Conservation (phyloP, 2,329 filamentous ascomycete genomes). For the Fusarium sp. region DNA sequence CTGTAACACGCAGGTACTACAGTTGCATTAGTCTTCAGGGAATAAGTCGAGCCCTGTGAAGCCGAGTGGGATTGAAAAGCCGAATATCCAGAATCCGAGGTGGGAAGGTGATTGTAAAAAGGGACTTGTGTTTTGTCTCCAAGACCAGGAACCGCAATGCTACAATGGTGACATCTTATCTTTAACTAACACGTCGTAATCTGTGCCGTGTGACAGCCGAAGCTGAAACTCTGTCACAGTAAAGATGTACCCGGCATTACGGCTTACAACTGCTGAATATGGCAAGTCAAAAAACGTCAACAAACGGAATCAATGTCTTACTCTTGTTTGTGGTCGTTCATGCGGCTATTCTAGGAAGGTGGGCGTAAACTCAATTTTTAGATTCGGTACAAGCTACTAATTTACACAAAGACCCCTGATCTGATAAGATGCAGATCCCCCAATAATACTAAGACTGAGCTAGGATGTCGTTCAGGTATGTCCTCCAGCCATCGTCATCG, state of each 20-base stretch:
- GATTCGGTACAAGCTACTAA: neutral
- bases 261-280: neutral
- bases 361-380: neutral
- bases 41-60: neutral
- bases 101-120: neutral
- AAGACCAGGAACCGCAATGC: no score
- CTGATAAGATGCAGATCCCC: neutral
- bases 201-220: neutral
- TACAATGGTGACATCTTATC: neutral
- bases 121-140: neutral
- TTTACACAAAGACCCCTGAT: neutral
- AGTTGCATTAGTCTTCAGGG: neutral
- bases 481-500: conserved; percentile 14
- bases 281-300: neutral
- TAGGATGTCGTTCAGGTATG: conserved; percentile 10
- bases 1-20: neutral
- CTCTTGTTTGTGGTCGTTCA: neutral
- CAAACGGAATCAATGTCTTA: neutral
- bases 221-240: neutral
- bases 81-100: neutral
- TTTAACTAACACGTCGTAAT: neutral
- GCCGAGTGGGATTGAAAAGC: neutral
- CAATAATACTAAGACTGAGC: neutral
- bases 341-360: neutral
- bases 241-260: neutral